Base-by-base conservation (phyloP, 768 basidiomycete species). In the Tulasnella sp. region DNA sequence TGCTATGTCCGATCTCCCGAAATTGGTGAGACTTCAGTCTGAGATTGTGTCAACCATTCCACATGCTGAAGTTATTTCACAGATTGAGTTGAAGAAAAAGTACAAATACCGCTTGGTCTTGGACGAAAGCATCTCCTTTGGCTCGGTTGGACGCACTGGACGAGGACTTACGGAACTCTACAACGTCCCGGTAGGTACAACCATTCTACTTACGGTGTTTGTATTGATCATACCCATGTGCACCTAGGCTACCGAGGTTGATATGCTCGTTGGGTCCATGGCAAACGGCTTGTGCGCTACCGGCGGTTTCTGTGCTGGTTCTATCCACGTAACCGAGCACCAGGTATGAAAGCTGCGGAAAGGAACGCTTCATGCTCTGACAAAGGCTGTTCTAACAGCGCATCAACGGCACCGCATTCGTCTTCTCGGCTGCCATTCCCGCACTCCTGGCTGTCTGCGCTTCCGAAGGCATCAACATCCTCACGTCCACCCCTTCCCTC, bases 281-380 rank as follows among this genome's bases (percentile, higher is more conserved):
- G 90, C 95, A 0, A 94, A 85, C 41, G 90, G 91, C 16, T 86
- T 98, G 22, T 87, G 87, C 73, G 87, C 95, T 0, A 84, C 86
- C 1, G 97, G 96, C 63, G 97, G 97, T 1, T 99, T 98, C 86
- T 98, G 96, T 77, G 94, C 94, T 3, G 97, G 97, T 32, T 90
- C 91, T 0, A 80, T 81, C 19, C 85, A 87, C 44, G 91, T 97
- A 36, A 87, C 94, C 29, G 87, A 92, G 75, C 96, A 99, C 78
- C 96, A 95, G 84, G 92, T 90, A 76, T 26, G 81, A 68, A 11
- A 17, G 3, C 26, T 40, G 22, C 22, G 32, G 1, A 29, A 7
- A 1, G 1, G 29, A 19, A 19, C 26, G 4, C 62, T 42, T 3
- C 11, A 8, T n/a, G 64, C 32, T 7, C 47, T 70, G 47, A 47